phyloP scores from a whole-genome alignment of 345 rosid genomes.

The Corchorus capsularis region DNA sequence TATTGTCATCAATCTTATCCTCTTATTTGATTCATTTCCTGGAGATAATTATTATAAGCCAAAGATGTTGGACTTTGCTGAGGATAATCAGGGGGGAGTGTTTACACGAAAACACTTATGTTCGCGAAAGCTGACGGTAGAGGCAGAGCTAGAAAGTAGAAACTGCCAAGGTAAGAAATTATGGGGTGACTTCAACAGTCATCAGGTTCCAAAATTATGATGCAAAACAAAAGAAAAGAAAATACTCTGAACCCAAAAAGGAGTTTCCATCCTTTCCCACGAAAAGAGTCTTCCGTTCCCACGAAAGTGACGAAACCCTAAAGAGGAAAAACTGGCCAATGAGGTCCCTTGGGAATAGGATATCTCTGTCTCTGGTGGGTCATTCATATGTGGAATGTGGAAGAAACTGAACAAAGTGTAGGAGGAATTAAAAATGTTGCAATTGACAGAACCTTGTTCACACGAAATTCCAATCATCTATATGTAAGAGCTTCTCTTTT shows the following conservation, averaged over 20 bases:
- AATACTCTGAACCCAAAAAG: neutral
- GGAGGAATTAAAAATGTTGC: neutral
- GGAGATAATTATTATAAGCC: neutral
- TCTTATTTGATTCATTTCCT: neutral
- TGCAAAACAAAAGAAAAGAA: no score
- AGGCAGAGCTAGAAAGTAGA: neutral
- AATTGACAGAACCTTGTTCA: neutral
- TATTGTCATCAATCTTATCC: neutral
- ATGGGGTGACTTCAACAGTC: neutral
- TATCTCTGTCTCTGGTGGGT: neutral
- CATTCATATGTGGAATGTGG: neutral
- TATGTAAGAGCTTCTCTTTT: neutral
- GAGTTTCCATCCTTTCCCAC: neutral
- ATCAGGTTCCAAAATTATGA: neutral
- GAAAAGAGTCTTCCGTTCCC: neutral
- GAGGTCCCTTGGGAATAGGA: neutral
- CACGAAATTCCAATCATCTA: neutral
- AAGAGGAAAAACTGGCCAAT: neutral
- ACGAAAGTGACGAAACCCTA: neutral
- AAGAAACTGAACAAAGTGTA: neutral
- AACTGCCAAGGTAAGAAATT: neutral
- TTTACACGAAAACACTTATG: neutral
- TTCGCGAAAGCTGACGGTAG: neutral
- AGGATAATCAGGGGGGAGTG: neutral
- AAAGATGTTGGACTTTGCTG: slow-evolving; percentile 3